Evolutionary conservation across 2,329 filamentous ascomycete genomes (phyloP), one percentile per base, ranked within the genome.

Genomic region (Blastomyces gilchristii): DNA sequence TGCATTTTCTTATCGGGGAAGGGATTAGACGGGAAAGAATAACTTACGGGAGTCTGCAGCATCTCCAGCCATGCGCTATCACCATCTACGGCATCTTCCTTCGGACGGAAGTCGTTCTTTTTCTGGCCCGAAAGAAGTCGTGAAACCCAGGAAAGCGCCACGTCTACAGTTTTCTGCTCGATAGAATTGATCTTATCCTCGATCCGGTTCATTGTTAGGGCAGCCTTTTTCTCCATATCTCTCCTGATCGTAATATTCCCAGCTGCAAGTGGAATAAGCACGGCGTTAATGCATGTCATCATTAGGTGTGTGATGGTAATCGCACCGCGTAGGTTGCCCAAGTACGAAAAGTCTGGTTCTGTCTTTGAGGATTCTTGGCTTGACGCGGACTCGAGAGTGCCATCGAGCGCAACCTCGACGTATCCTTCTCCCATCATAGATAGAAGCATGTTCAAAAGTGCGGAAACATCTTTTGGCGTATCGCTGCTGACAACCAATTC

Each of bases 251-350:
- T 97, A 25, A 95, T 88, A 75, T 95, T 97, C 62, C 88, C 86
- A 63, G 93, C 87, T 28, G 93, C 92, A 9, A 99, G 84, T 12
- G 91, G 91, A 67, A 97, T 88, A 28, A 99, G 85, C 18, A 97
- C 90, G 3, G 91, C 92, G 64, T 88, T 87, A 68, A 96, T 92
- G 69, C 94, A 96, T 66, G 91, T 90, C 69, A 93, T 87, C 85
- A 97, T 95, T 69, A 99, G 85, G 72, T 93, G 92, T 9, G 94
- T 88, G 66, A 97, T 93, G 62, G 87, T 92, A 62, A 96, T 90
- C 9, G 91, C 89, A 1, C 89, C 86, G 43, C 89, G 87, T 47
- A 97, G 82, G 11, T 86, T 85, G 7, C 87, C 85, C 49, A 99
- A 82, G 74, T 96, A 97, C 2, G 83, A 83, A 60, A 97, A 82